Evolutionary conservation across 495 filamentous ascomycete genomes (phyloP).

Genomic region (Neurospora sp.): DNA sequence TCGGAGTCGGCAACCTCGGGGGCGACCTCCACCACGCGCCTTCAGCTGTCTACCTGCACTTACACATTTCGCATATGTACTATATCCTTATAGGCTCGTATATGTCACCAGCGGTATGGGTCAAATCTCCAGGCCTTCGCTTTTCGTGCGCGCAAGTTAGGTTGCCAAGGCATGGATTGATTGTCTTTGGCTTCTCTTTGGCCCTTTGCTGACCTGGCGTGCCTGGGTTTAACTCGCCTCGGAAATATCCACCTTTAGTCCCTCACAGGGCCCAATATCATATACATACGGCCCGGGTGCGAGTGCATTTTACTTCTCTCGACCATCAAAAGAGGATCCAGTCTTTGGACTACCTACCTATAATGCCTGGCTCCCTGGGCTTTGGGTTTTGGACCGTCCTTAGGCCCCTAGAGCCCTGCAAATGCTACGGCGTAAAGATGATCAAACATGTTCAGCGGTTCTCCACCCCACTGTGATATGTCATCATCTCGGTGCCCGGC

Average conservation of each 20-base stretch:
- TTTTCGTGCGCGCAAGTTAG: not conserved
- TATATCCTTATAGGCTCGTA: not conserved
- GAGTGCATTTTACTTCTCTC: not conserved
- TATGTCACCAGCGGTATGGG: not conserved
- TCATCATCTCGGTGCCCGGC: not conserved
- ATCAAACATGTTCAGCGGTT: not conserved
- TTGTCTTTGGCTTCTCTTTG: not conserved
- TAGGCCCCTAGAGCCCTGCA: not conserved
- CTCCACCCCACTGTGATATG: not conserved
- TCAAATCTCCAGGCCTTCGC: not conserved
- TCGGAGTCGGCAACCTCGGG: not conserved
- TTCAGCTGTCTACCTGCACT: not conserved
- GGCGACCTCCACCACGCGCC: not conserved
- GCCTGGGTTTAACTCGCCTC: not conserved
- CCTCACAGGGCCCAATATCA: not conserved
- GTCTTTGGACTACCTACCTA: not conserved
- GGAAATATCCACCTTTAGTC: not conserved
- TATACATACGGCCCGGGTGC: not conserved
- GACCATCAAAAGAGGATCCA: not conserved
- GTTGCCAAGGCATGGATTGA: not conserved
- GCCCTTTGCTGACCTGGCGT: not conserved
- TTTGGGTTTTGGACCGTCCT: not conserved
- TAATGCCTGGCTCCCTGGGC: not conserved
- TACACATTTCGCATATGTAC: not conserved
- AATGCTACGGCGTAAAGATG: not conserved